Percentiles rank a stretch among this genome's conserved stretches.
phyloP scores from a whole-genome alignment of 202 grass and related monocot genomes.

The Bolboschoenoplectus hybrid region DNA sequence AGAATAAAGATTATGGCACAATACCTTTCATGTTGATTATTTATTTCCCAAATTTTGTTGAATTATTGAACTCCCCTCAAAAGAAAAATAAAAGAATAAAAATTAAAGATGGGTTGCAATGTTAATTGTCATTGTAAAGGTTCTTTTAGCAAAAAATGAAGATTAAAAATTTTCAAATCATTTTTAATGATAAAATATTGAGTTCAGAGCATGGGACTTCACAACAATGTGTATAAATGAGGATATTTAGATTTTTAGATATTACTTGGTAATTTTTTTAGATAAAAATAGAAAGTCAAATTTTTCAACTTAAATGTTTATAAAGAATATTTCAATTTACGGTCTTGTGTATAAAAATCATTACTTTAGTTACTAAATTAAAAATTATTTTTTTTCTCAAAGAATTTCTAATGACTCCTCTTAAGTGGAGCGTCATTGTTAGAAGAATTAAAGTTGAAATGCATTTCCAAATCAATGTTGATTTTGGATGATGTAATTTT shows the following conservation, averaged over 20 bases:
- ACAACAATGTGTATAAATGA: too few relatives aligned
- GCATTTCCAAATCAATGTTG: neutral
- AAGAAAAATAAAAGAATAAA: neutral
- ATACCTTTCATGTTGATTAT: neutral
- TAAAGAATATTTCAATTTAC: too few relatives aligned
- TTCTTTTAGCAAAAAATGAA: neutral
- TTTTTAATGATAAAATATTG: neutral
- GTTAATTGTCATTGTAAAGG: neutral
- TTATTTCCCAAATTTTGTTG: neutral
- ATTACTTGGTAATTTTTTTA: too few relatives aligned
- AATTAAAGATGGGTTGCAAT: neutral
- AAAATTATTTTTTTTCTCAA: too few relatives aligned
- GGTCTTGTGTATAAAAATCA: too few relatives aligned
- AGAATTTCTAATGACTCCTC: too few relatives aligned
- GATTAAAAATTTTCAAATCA: neutral
- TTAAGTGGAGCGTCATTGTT: too few relatives aligned
- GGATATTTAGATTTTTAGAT: too few relatives aligned
- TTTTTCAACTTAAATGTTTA: too few relatives aligned
- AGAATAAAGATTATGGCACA: neutral
- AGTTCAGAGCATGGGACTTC: too few relatives aligned
- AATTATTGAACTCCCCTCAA: neutral
- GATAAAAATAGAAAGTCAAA: too few relatives aligned
- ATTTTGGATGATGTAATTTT: neutral
- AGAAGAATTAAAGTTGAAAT: neutral
- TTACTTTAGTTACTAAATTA: too few relatives aligned